Percentiles rank a stretch among this genome's conserved stretches.
Evolutionary conservation across 2,329 filamentous ascomycete species (phyloP).

Genomic region (Trichoderma brevicompactum): DNA sequence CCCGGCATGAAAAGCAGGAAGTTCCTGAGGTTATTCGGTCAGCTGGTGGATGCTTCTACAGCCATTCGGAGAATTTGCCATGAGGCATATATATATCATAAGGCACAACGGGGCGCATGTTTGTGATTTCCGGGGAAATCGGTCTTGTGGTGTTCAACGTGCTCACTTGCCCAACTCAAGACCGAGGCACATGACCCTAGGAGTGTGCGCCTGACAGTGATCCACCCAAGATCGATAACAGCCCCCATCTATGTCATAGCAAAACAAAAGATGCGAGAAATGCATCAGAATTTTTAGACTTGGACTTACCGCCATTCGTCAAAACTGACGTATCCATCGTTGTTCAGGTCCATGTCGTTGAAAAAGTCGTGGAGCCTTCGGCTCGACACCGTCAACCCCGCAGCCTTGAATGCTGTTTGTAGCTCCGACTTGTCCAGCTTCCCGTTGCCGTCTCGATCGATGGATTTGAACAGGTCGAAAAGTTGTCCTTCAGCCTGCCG

Average conservation of each 20-base stretch:
- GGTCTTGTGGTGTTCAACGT: conserved; percentile 25
- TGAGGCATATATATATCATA: neutral
- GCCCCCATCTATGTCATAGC: conserved; percentile 9
- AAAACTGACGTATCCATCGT: conserved; percentile 86
- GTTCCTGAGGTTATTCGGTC: conserved; percentile 60
- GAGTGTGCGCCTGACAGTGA: conserved; percentile 26
- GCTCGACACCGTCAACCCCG: conserved; percentile 77
- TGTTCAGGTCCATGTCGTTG: conserved; percentile 83
- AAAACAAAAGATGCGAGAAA: too few species aligned
- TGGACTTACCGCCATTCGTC: conserved; percentile 92
- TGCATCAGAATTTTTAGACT: neutral
- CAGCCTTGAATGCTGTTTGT: conserved; percentile 73
- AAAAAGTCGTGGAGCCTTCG: conserved; percentile 86
- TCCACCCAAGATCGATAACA: conserved; percentile 19
- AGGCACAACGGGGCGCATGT: conserved; percentile 5
- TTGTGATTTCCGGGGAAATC: conserved; percentile 1
- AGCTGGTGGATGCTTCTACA: conserved; percentile 30
- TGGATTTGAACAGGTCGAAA: conserved; percentile 77
- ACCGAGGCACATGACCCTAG: conserved; percentile 35
- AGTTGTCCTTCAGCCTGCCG: conserved; percentile 85
- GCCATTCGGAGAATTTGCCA: conserved; percentile 32
- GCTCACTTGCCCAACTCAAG: conserved; percentile 18
- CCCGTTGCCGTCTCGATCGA: conserved; percentile 85
- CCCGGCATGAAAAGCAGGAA: conserved; percentile 88
- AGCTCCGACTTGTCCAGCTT: conserved; percentile 87